These are phyloP conservation scores for Fusarium buxicola DNA, from an alignment of 2,329 filamentous ascomycete genomes.

Conservation along the genomic window DNA sequence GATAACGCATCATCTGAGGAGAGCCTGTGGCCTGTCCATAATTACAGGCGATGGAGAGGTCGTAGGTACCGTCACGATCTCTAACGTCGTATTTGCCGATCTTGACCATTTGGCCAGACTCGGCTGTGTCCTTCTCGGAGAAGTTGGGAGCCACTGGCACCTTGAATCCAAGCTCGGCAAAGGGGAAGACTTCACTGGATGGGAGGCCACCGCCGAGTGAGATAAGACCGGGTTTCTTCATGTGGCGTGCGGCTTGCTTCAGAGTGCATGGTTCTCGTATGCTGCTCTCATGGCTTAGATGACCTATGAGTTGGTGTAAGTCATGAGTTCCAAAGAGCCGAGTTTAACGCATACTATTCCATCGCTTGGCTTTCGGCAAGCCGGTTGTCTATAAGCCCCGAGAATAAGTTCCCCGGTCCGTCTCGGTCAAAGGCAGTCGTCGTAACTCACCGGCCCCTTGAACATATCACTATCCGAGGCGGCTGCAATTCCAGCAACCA, in stretches of 20 bases:
- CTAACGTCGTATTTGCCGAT: slow-evolving; percentile 87
- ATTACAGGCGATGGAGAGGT: slow-evolving; percentile 90
- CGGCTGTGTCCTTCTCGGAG: slow-evolving; percentile 73
- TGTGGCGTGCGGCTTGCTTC: slow-evolving; percentile 82
- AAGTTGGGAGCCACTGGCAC: slow-evolving; percentile 78
- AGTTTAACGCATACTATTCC: slow-evolving; percentile 77
- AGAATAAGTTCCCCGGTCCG: not conserved
- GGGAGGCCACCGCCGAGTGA: slow-evolving; percentile 93
- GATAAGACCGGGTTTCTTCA: slow-evolving; percentile 86
- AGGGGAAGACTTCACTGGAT: slow-evolving; percentile 91
- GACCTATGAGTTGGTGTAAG: slow-evolving; percentile 53
- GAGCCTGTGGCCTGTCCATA: slow-evolving; percentile 90
- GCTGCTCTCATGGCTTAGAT: slow-evolving; percentile 72
- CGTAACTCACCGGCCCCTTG: slow-evolving; percentile 72
- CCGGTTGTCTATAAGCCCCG: slow-evolving; percentile 50
- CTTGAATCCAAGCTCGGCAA: slow-evolving; percentile 80
- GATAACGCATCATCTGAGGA: slow-evolving; percentile 87
- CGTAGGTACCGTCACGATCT: slow-evolving; percentile 66
- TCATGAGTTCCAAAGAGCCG: not conserved
- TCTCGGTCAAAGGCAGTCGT: not conserved
- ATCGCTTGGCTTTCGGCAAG: slow-evolving; percentile 83
- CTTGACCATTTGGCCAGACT: slow-evolving; percentile 68
- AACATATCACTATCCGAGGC: slow-evolving; percentile 84
- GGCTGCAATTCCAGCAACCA: slow-evolving; percentile 82
- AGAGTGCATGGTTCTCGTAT: slow-evolving; percentile 75